Percentiles rank a stretch among this genome's conserved stretches.
Conservation (phyloP, 1,284 basidiomycete genomes). For the Kwoniella shivajii region DNA sequence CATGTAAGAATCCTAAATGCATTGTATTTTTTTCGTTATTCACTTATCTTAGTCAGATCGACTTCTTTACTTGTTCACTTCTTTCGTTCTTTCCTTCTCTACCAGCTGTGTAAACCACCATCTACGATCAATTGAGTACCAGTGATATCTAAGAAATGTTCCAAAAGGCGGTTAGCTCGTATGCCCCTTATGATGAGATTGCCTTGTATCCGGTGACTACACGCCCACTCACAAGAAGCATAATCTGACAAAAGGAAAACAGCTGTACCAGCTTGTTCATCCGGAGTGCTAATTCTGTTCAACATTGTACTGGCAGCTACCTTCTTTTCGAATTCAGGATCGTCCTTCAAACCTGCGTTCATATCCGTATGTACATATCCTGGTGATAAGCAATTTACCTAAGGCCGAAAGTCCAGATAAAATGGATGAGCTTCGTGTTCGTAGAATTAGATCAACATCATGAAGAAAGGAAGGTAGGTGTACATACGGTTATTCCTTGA, state of each 20-base stretch:
- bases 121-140: slow-evolving; percentile 36
- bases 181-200: not conserved
- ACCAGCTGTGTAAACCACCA: slow-evolving; percentile 35
- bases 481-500: slow-evolving; percentile 33
- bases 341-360: slow-evolving; percentile 29
- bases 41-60: no score
- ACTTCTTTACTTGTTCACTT: no score
- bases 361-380: slow-evolving; percentile 42
- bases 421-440: slow-evolving; percentile 3
- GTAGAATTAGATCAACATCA: no score
- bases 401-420: not conserved
- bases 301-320: slow-evolving; percentile 22
- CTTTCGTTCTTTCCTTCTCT: no score
- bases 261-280: slow-evolving; percentile 39
- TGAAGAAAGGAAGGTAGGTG: not conserved
- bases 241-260: slow-evolving; percentile 38
- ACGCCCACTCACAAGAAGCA: slow-evolving; percentile 31
- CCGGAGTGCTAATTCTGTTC: slow-evolving; percentile 24
- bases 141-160: slow-evolving; percentile 28
- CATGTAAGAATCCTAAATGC: no score
- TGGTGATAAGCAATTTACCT: slow-evolving; percentile 33
- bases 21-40: no score
- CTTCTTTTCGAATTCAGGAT: slow-evolving; percentile 20
- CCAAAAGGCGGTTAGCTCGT: not conserved
- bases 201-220: not conserved